phyloP scores from a whole-genome alignment of 176 grass and related monocot genomes.

The Luzula sylvatica region DNA sequence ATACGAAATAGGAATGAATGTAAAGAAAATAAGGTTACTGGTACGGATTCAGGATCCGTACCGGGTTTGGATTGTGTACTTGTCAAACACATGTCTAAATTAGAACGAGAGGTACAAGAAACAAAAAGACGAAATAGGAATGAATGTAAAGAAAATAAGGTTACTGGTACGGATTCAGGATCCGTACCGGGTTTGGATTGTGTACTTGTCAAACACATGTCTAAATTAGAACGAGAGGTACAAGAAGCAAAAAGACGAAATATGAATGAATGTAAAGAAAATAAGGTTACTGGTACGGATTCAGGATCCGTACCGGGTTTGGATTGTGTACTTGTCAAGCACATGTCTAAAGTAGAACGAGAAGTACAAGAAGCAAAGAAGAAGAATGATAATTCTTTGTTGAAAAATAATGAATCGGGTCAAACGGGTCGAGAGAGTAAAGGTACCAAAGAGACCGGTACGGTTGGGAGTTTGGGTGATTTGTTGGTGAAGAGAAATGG shows the following conservation, averaged over 20 bases:
- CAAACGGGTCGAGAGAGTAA: slow-evolving; percentile 54
- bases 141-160: slow-evolving; percentile 23
- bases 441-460: slow-evolving; percentile 13
- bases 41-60: too few species aligned
- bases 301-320: slow-evolving; percentile 25
- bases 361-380: slow-evolving; percentile 28
- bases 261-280: slow-evolving; percentile 5
- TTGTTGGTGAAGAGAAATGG: slow-evolving; percentile 42
- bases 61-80: slow-evolving; percentile 83
- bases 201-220: slow-evolving; percentile 66
- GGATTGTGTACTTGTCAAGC: slow-evolving; percentile 51
- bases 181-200: slow-evolving; percentile 67
- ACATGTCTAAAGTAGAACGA: slow-evolving; percentile 40
- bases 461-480: slow-evolving; percentile 29
- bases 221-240: slow-evolving; percentile 61
- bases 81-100: slow-evolving; percentile 60
- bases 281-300: not conserved
- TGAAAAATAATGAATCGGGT: not conserved
- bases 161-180: not conserved
- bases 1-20: too few species aligned
- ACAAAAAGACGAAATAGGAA: slow-evolving; percentile 16
- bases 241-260: slow-evolving; percentile 20
- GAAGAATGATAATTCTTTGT: not conserved
- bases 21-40: too few species aligned
- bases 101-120: slow-evolving; percentile 55